These are phyloP conservation scores for Hibiscus tridactylites DNA, from an alignment of 345 rosid genomes.

Conservation along the genomic window DNA sequence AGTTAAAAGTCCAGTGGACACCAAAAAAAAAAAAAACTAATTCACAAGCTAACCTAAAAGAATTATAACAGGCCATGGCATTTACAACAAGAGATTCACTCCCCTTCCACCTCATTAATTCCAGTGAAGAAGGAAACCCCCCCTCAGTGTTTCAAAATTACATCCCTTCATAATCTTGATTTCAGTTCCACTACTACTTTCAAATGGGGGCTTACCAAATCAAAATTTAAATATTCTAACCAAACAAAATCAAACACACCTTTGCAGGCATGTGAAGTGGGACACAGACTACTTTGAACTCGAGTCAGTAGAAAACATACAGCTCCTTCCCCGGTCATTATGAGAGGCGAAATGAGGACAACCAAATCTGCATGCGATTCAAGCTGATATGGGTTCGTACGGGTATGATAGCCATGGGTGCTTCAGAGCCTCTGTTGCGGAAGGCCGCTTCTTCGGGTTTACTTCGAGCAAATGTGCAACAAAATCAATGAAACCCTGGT, in stretches of 20 bases:
- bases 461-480: slow-evolving; percentile 78
- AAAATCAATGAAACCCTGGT: slow-evolving; percentile 88
- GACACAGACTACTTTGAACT: not conserved
- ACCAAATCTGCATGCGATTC: slow-evolving; percentile 13
- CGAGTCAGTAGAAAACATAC: slow-evolving; percentile 12
- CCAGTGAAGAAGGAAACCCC: too few species aligned
- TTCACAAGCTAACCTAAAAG: not conserved
- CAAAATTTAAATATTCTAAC: too few species aligned
- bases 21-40: too few species aligned
- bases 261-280: too few species aligned
- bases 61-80: not conserved
- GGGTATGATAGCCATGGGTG: slow-evolving; percentile 91
- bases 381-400: slow-evolving; percentile 90
- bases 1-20: too few species aligned
- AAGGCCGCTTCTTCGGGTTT: slow-evolving; percentile 88
- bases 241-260: not conserved
- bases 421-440: slow-evolving; percentile 81
- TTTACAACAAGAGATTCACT: not conserved
- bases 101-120: not conserved
- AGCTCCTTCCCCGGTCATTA: slow-evolving; percentile 20
- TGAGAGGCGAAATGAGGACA: not conserved
- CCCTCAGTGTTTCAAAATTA: too few species aligned
- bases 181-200: not conserved
- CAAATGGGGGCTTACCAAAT: not conserved
- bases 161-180: not conserved